Evolutionary conservation across 345 rosid species (phyloP), one percentile per base, ranked within the genome.

Genomic region (Raphanus raphanistrum): DNA sequence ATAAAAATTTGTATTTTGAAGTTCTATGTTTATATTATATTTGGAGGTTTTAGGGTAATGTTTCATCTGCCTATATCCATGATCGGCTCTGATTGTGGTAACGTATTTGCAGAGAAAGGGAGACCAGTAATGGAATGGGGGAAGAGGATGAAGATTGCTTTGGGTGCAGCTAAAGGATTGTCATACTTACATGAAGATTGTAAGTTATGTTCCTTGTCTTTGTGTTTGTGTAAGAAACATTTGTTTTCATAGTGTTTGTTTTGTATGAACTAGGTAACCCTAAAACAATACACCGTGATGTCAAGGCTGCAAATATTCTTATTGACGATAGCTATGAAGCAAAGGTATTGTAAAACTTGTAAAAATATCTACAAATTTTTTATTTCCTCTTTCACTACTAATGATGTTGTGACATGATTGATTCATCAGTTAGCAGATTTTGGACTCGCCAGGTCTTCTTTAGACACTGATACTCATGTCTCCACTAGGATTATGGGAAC

Each of bases 401-500:
- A 15, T 50, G 2, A 54, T 61, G 52, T 64, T 38, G 68, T 38
- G 55, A 27, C 4, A 0, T 73, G 70, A 38, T 50, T 73, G 66
- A 38, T 50, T 71, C 15, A 72, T 82, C 84, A 94, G 97, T 88
- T 94, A 78, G 94, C 97, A 12, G 98, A 94, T 87, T 92, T 94
- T 84, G 98, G 98, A 79, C 92, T 94, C 5, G 96, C 97, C 4
- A 92, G 85, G 85, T 82, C 71, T 76, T 71, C 87, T 28, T 85
- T 86, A 72, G 97, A 94, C 77, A 81, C 86, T 9, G 91, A 94
- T 60, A 94, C 97, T 55, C 97, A 92, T 79, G 88, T 90, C 48
- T 92, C 97, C 26, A 94, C 98, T 55, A 84, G 98, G 71, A 90
- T 94, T 58, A 88, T 94, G 96, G 98, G 97, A 76, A 94, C 98